A percentile compares a stretch with the other conserved stretches of the same genome.
phyloP scores from a whole-genome alignment of 257 asterid genomes.

The Orobanche coerulescens region DNA sequence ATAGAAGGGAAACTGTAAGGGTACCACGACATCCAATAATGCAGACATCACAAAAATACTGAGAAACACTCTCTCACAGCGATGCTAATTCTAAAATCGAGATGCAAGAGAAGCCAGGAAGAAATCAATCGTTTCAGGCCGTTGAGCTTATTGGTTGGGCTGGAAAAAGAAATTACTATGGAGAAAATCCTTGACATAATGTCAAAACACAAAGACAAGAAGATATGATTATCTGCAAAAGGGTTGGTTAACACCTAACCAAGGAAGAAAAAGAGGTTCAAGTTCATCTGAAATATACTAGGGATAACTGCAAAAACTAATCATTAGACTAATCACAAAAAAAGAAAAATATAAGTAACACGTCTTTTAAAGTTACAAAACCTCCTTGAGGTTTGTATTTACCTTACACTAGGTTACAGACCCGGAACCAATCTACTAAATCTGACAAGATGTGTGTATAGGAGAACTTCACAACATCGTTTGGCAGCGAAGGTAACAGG shows the following conservation, averaged over 20 bases:
- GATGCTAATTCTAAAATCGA: background rate
- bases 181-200: background rate
- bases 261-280: background rate
- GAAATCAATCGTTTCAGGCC: background rate
- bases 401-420: too few relatives aligned
- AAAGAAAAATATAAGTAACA: too few relatives aligned
- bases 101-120: background rate
- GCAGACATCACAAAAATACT: background rate
- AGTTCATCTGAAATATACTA: too few relatives aligned
- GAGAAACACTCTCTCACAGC: background rate
- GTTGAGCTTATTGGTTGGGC: background rate
- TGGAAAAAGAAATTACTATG: background rate
- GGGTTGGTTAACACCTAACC: background rate
- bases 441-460: too few relatives aligned
- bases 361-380: too few relatives aligned
- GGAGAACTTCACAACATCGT: background rate
- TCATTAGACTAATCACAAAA: too few relatives aligned
- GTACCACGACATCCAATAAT: background rate
- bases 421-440: too few relatives aligned
- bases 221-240: background rate
- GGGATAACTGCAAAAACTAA: too few relatives aligned
- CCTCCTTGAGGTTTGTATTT: too few relatives aligned
- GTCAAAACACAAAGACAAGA: background rate
- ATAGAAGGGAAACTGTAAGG: slow-evolving; percentile 2
- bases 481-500: background rate